These are phyloP conservation scores for Candida loeiensis DNA, from an alignment of 805 yeast species.

Conservation along the genomic window DNA sequence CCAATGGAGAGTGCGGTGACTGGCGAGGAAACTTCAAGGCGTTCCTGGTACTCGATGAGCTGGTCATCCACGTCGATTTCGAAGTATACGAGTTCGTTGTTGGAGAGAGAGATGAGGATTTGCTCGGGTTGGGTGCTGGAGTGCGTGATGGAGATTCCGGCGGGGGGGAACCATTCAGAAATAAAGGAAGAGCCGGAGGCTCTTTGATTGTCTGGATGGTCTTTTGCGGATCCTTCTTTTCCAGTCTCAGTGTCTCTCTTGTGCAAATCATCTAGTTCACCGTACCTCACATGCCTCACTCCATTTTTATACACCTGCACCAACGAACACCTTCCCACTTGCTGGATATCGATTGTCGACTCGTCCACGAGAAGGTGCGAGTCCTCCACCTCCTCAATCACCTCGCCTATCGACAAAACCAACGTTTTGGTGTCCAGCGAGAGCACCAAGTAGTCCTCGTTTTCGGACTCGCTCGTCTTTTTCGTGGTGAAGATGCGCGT, in stretches of 20 bases:
- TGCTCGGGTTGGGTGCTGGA: constrained; percentile 67
- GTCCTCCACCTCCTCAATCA: constrained; percentile 68
- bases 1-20: constrained; percentile 45
- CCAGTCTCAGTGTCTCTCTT: constrained; percentile 1
- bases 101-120: constrained; percentile 66
- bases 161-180: constrained; percentile 79
- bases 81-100: constrained; percentile 74
- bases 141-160: constrained; percentile 59
- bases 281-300: constrained; percentile 46
- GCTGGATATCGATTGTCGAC: constrained; percentile 65
- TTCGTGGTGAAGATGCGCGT: constrained; percentile 63
- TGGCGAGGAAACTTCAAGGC: constrained; percentile 48
- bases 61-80: constrained; percentile 63
- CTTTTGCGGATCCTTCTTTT: too few relatives aligned
- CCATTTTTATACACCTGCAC: constrained; percentile 75
- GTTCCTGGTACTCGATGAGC: constrained; percentile 66
- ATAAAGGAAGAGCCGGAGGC: too few relatives aligned
- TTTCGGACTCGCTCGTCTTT: constrained; percentile 38
- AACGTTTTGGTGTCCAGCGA: constrained; percentile 65
- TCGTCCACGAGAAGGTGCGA: constrained; percentile 56
- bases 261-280: too few relatives aligned
- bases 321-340: constrained; percentile 59
- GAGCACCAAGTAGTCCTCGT: constrained; percentile 63
- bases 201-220: too few relatives aligned
- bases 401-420: constrained; percentile 74